Percentiles rank a stretch among this genome's conserved stretches.
These are phyloP conservation scores for Heterobasidion parviporum DNA, from an alignment of 1,284 basidiomycete species.

Conservation along the genomic window DNA sequence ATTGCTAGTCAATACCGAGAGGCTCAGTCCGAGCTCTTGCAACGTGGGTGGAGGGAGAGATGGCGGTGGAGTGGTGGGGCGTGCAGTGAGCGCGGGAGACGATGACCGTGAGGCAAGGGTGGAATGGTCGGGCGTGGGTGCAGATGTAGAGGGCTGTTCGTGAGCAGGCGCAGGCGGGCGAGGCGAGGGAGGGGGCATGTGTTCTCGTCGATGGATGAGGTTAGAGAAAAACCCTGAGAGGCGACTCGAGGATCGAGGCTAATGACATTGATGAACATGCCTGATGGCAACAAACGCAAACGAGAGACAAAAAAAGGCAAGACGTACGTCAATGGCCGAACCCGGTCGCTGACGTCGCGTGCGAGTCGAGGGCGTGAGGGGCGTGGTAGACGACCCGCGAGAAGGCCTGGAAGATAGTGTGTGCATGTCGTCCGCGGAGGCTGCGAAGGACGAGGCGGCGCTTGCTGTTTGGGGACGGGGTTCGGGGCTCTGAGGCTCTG, in stretches of 20 bases:
- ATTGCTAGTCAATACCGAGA: constrained; percentile 56
- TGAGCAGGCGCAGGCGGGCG: constrained; percentile 19
- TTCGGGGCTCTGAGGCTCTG: constrained; percentile 22
- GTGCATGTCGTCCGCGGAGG: neutral
- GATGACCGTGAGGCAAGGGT: constrained; percentile 34
- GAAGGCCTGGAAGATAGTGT: neutral
- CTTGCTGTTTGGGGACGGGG: constrained; percentile 19
- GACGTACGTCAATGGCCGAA: constrained; percentile 6
- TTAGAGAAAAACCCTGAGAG: constrained; percentile 72
- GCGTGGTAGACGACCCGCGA: neutral
- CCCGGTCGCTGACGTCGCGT: constrained; percentile 15
- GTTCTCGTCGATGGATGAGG: constrained; percentile 65
- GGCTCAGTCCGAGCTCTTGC: constrained; percentile 64
- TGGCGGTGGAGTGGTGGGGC: constrained; percentile 64
- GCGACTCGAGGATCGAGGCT: constrained; percentile 59
- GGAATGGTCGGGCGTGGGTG: constrained; percentile 16
- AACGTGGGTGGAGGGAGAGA: constrained; percentile 59
- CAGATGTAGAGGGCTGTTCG: constrained; percentile 12
- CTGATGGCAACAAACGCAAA: neutral
- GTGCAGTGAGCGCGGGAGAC: constrained; percentile 36
- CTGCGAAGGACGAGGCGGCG: constrained; percentile 12
- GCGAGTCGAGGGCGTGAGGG: constrained; percentile 10
- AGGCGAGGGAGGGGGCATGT: constrained; percentile 20
- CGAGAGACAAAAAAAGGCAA: constrained; percentile 1
- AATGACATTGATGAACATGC: constrained; percentile 10